These are phyloP conservation scores for Xylariaceae sp. DNA, from an alignment of 2,329 filamentous ascomycete species.

Conservation along the genomic window DNA sequence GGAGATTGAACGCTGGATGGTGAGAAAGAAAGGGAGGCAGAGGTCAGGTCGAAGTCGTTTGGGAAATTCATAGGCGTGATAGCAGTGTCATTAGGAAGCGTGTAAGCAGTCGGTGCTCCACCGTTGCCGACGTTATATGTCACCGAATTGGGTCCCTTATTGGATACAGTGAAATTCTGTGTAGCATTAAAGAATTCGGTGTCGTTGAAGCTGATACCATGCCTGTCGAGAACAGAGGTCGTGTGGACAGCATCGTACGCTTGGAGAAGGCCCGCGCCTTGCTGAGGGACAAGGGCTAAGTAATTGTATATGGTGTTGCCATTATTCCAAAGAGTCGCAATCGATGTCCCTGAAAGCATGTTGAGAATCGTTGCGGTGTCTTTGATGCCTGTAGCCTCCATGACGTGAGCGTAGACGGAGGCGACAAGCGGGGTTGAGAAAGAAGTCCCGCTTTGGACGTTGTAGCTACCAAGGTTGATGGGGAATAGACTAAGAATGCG, in stretches of 20 bases:
- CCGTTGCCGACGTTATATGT: not conserved
- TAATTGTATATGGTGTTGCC: not conserved
- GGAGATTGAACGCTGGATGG: not conserved
- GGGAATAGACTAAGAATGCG: not conserved
- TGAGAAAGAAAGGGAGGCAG: not conserved
- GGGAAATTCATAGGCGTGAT: not conserved
- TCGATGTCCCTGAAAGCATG: not conserved
- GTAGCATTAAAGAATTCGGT: not conserved
- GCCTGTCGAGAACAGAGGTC: not conserved
- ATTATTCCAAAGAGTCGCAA: not conserved
- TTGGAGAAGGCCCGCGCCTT: not conserved
- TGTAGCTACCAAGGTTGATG: not conserved
- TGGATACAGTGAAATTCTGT: not conserved
- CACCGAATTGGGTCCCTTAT: not conserved
- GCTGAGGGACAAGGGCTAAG: not conserved
- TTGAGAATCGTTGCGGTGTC: not conserved
- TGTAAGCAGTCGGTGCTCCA: not conserved
- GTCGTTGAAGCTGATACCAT: not conserved
- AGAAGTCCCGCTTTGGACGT: not conserved
- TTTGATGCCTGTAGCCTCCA: not conserved
- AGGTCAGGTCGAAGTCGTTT: not conserved
- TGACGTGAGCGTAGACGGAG: not conserved
- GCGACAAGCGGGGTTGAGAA: not conserved
- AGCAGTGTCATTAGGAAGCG: not conserved
- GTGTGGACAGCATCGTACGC: not conserved